Evolutionary conservation across 345 rosid species (phyloP), one percentile per base, ranked within the genome.

Genomic region (Murraya paniculata): DNA sequence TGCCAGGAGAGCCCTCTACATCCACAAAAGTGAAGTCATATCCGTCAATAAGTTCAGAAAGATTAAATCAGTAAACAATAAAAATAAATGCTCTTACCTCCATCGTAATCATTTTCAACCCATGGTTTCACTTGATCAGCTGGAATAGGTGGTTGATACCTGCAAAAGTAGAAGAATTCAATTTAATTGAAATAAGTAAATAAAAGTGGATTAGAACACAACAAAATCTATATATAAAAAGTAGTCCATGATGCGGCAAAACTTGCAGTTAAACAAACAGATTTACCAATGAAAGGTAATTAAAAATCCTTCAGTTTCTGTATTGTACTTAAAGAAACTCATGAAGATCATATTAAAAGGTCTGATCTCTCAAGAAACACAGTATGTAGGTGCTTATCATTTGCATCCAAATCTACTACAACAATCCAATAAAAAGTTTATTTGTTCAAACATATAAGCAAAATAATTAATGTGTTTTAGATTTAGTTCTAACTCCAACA

Each of bases 131-230:
- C 86, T 71, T 75, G 86, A 67, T 84, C 86, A 38, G 66, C 75
- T 31, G 86, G 82, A 77, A 84, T 79, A 41, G 86, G 86, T 1
- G 78, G 79, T 66, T 84, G 86, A 72, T 84, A 81, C 4, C 86
- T 84, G 56, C 74, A 77, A 50, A 41, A 68, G 31, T 18, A 19
- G 27, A 27, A 22, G 14, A 39, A 78, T 18, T n/a, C 50, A 33
- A 8, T 41, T 69, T 9, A 25, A 16, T 48, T 45, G 4, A 24
- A 69, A 24, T 1, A 19, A 72, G 7, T 24, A 22, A 24, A 21
- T 21, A 45, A 3, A 30, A 72, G 76, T 10, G 9, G 1, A 24
- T 57, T 14, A 18, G 39, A 71, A 13, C 2, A 21, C 27, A 35
- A 10, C 27, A 57, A 35, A 35, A 30, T 27, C 19, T 11, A 21